Evolutionary conservation across 2,329 filamentous ascomycete genomes (phyloP).

Genomic region (Onygenales sp.): DNA sequence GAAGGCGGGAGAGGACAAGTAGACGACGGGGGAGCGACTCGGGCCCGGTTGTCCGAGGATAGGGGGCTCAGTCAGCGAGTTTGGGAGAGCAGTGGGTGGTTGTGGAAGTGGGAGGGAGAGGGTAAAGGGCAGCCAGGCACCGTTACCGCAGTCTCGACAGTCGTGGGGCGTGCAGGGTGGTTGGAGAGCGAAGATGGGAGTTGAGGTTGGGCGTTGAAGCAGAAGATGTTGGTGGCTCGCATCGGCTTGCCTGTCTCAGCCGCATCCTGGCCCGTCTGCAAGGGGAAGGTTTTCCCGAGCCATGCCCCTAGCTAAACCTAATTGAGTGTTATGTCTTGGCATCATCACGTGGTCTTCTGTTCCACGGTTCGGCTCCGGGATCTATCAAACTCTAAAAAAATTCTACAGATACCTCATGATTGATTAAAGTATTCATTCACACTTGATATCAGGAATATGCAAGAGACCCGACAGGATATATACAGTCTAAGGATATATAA

Average conservation of each 20-base stretch:
- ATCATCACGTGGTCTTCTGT: too few species aligned
- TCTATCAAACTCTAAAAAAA: too few species aligned
- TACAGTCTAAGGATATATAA: background rate
- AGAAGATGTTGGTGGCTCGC: background rate
- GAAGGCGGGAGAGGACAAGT: background rate
- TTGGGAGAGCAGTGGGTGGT: background rate
- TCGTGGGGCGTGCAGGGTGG: background rate
- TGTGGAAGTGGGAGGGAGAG: too few species aligned
- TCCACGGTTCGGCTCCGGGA: too few species aligned
- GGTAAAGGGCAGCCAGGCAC: too few species aligned
- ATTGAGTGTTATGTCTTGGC: too few species aligned
- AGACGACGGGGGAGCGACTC: background rate
- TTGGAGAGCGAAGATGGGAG: background rate
- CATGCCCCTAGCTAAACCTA: too few species aligned
- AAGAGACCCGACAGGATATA: background rate
- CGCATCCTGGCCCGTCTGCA: background rate
- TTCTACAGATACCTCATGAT: too few species aligned
- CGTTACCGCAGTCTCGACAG: too few species aligned
- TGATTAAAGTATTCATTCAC: too few species aligned
- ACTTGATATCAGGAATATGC: too few species aligned
- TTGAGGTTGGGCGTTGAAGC: background rate
- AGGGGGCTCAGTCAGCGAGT: background rate
- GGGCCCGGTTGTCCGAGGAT: background rate
- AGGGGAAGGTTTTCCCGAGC: background rate
- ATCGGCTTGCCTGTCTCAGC: background rate